Evolutionary conservation across 2,329 filamentous ascomycete genomes (phyloP), one percentile per base, ranked within the genome.

Genomic region (Truncatella angustata): DNA sequence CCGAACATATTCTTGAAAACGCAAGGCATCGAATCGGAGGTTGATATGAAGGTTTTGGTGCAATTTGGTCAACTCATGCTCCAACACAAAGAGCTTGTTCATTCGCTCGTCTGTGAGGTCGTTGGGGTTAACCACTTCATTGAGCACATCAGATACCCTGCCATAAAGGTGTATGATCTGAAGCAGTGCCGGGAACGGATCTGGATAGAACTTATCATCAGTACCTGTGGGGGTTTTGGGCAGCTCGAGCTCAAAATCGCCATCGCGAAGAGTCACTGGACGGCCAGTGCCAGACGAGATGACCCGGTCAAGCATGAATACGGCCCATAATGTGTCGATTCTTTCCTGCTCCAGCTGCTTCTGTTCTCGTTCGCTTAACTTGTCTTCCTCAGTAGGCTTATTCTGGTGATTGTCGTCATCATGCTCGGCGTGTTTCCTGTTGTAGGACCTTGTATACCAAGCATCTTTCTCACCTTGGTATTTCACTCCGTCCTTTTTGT

Each of bases 211-310:
- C 18, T 81, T 82, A 5, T 84, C 85, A 0, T 76, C 66, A 1
- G 84, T 78, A 23, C 80, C 76, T 5, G 74, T 62, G 1, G 69
- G 69, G 0, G 76, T 69, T 9, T 73, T 73, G 0, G 82, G 83
- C 42, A 95, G 87, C 1, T 82, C 81, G 5, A 95, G 78, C 66
- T 95, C 91, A 58, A 93, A 92, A 59, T 95, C 91, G 54, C 90
- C 87, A 63, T 95, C 90, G 45, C 87, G 84, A 26, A 96, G 78
- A 0, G 90, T 95, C 10, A 93, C 91, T 1, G 90, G 87, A 14
- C 91, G 80, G 9, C 91, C 91, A 0, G 90, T 94, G 0, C 91
- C 91, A 0, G 89, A 93, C 0, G 91, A 95, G 23, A 96, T 93
- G 55, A 93, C 87, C 18, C 91, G 81, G 62, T 96, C 91, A 1